Evolutionary conservation across 2,329 filamentous ascomycete genomes (phyloP), one percentile per base, ranked within the genome.

Genomic region (Kalaharituber pfeilii): DNA sequence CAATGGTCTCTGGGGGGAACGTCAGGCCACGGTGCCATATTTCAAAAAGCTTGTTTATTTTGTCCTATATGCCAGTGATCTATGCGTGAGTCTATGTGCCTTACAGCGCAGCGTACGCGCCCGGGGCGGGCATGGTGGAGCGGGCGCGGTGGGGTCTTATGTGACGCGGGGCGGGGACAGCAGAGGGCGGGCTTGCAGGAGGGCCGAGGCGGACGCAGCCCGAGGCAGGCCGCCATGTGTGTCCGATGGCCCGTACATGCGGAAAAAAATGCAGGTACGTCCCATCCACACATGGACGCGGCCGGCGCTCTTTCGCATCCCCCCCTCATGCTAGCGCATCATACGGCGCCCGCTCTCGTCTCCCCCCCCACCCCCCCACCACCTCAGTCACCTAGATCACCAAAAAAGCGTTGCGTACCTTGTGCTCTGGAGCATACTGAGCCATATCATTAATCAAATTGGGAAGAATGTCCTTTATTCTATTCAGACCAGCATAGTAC

Each of bases 21-120:
- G 88, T 96, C 67, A 84, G 82, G 60, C 86, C 86, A 66, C 91
- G 91, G 68, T 95, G 88, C 91, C 91, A 98, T 62, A 98, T 98
- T 67, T 94, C 88, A 71, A 96, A 74, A 63, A 98, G 78, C 69
- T 96, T 96, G 67, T 76, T 81, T 69, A 96, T 89, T 73, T 95
- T 96, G 68, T 94, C 86, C 84, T 91, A 82, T 28, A 80, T 67
- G 62, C 67, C 53, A 49, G 47, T 59, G 53, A 56, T 52, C 26
- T 53, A 56, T 58, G 54, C 58, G 57, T 62, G 57, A 58, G 57
- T 56, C 54, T 53, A 53, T 55, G 55, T 56, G 52, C 53, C 54
- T 53, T 57, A 57, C 54, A 57, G 52, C n/a, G 42, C 55, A 53
- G 53, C 55, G 33, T 4, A 4, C 15, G 33, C 33, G 8, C 4